Conservation (phyloP, 192 early-diverging fungal genomes). For the Coemansia sp. region DNA sequence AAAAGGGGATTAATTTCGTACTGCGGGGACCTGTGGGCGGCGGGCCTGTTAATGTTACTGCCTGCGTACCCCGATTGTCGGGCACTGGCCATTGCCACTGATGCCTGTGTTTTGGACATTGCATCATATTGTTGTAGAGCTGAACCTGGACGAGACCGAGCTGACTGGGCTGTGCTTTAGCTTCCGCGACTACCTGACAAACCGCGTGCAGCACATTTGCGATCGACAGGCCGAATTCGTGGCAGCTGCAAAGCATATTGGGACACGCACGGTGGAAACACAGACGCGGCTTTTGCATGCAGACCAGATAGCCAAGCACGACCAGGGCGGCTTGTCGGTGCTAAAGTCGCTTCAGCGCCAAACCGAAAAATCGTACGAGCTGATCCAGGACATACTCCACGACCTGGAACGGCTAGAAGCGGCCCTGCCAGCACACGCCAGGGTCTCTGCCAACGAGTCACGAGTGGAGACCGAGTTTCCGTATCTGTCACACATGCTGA, state of each 20-base stretch:
- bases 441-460: constrained; percentile 11
- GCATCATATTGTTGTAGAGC: constrained; percentile 13
- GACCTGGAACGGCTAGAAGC: constrained; percentile 45
- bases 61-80: no score
- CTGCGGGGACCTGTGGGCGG: no score
- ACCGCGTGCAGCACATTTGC: constrained; percentile 30
- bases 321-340: constrained; percentile 23
- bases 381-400: constrained; percentile 42
- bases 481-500: constrained; percentile 9
- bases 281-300: constrained; percentile 12
- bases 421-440: constrained; percentile 11
- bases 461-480: constrained; percentile 14
- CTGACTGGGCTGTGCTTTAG: constrained; percentile 42
- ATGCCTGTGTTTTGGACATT: neutral
- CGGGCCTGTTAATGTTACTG: constrained; percentile 2
- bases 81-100: neutral
- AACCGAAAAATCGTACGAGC: constrained; percentile 45
- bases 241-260: constrained; percentile 24
- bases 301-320: constrained; percentile 28
- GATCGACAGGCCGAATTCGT: constrained; percentile 33
- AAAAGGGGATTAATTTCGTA: no score
- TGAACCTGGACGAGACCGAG: constrained; percentile 45
- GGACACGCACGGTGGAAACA: constrained; percentile 21
- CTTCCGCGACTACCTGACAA: constrained; percentile 40
- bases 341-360: constrained; percentile 39